Base-by-base conservation (phyloP, 371 early-diverging fungal species). In the Chytridium lagenaria region DNA sequence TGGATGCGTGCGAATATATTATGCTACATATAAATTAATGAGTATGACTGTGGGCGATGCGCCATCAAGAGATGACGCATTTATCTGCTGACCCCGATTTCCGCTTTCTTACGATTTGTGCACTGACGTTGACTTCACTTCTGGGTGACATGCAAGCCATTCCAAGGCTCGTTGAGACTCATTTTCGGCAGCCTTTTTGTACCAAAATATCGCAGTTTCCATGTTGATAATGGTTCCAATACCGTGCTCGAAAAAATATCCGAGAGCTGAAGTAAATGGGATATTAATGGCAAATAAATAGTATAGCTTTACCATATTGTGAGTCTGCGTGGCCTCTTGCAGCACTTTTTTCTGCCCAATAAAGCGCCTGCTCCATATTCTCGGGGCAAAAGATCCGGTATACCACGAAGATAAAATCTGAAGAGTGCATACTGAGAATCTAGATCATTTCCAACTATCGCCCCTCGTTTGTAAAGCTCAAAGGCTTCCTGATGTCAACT, bases 331-430 rank as follows among this genome's bases (percentile, higher is more conserved):
- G 72, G 0, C 88, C 88, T 72, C 86, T 80, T 50, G 85, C 85
- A 1, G 95, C 94, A 0, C 96, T 94, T 39, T 84, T 78, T 59
- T 85, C 81, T 19, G 91, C 91, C 90, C 94, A 94, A 51, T 87
- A 77, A 79, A 91, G 94, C 1, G 97, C 96, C 67, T 90, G 84
- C 7, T 86, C 83, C 72, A 95, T 92, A 65, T 90, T 86, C 38
- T 50, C 44, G 59, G 61, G 59, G n/a, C 63, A 75, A 55, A 2
- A 69, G 34, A n/a, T 59, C 69, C 0, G 55, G 49, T 19, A 61
- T 68, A 30, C 97, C 98, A 1, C 92, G 90, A 22, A 98, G 78
- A 75, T 94, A 95, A 94, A 96, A 97, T 0, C 93, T 93, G 28
- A 92, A 90, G 31, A 98, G 82, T 1, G 92, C 95, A 84, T 96